Evolutionary conservation across 1,284 basidiomycete species (phyloP), one percentile per base, ranked within the genome.

Genomic region (Ganoderma lucidum): DNA sequence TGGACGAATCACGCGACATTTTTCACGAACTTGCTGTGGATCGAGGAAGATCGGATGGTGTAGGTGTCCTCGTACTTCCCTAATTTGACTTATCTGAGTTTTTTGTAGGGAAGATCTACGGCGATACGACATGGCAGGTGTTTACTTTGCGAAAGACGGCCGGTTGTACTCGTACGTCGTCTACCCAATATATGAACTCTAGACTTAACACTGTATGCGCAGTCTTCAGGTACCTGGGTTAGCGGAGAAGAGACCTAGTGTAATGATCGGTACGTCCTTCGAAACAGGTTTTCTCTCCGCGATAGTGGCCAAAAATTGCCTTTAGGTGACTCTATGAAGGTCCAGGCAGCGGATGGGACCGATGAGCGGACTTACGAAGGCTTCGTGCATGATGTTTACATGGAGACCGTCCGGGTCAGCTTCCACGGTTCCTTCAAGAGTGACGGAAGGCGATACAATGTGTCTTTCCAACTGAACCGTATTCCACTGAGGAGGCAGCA

Each of bases 191-290:
- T 45, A 3, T 23, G 14, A 15, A 30, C 6, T 14, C 32, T 15
- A 35, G 2, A 15, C 35, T 23, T 44, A 19, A 2, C 6, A 42
- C 2, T 3, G 3, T 41, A 5, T 42, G 9, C 3, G 44, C 55
- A 91, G 89, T 69, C 80, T 91, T 9, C 68, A 75, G 2, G 89
- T 92, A 4, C 88, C 87, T 6, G 90, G 89, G 0, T 78, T 92
- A 1, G 88, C 90, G 0, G 90, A 91, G 76, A 91, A 90, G 70
- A 82, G 88, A 0, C 89, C 88, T 0, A 89, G 88, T 71, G 88
- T 67, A 6, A 61, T 67, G 42, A 45, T 67, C 15, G 65, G 65
- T 67, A 23, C 10, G 39, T n/a, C 9, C 89, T 79, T 88, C 2
- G 79, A 87, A 30, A 19, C 14, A 35, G 15, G 12, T 28, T 55